Conservation (phyloP, 768 basidiomycete species). For the Pisolithus microcarpus region DNA sequence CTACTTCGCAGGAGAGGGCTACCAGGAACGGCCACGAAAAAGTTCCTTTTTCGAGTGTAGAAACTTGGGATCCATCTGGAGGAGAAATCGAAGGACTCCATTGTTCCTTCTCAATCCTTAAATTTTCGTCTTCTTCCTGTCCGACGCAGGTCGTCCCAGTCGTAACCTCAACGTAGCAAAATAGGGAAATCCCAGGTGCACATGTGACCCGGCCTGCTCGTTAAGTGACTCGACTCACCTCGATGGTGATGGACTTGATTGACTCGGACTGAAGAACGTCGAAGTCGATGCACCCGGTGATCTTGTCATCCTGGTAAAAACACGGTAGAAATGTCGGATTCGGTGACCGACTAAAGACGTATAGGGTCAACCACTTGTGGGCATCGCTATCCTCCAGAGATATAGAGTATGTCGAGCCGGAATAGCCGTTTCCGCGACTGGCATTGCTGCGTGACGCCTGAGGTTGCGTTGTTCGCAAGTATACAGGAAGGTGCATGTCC, state of each 20-base stretch:
- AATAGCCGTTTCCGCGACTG: not conserved
- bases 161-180: slow-evolving; percentile 14
- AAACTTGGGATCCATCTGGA: slow-evolving; percentile 16
- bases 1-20: slow-evolving; percentile 37
- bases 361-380: slow-evolving; percentile 42
- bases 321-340: slow-evolving; percentile 34
- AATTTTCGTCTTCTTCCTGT: slow-evolving; percentile 46
- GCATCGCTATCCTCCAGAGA: slow-evolving; percentile 36
- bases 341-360: slow-evolving; percentile 37
- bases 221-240: slow-evolving; percentile 3
- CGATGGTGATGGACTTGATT: slow-evolving; percentile 41
- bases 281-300: slow-evolving; percentile 46
- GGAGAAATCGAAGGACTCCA: slow-evolving; percentile 31
- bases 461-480: slow-evolving; percentile 2
- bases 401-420: slow-evolving; percentile 29
- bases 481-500: slow-evolving; percentile 9
- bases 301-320: slow-evolving; percentile 41
- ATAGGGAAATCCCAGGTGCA: too few species aligned
- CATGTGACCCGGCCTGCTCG: too few species aligned
- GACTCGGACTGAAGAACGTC: slow-evolving; percentile 44
- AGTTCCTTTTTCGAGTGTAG: slow-evolving; percentile 38
- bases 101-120: slow-evolving; percentile 35
- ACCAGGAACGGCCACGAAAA: slow-evolving; percentile 44
- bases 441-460: not conserved
- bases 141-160: slow-evolving; percentile 47